Evolutionary conservation across 2,329 filamentous ascomycete genomes (phyloP).

Genomic region (Ophiocordyceps camponoti-rufipedis): DNA sequence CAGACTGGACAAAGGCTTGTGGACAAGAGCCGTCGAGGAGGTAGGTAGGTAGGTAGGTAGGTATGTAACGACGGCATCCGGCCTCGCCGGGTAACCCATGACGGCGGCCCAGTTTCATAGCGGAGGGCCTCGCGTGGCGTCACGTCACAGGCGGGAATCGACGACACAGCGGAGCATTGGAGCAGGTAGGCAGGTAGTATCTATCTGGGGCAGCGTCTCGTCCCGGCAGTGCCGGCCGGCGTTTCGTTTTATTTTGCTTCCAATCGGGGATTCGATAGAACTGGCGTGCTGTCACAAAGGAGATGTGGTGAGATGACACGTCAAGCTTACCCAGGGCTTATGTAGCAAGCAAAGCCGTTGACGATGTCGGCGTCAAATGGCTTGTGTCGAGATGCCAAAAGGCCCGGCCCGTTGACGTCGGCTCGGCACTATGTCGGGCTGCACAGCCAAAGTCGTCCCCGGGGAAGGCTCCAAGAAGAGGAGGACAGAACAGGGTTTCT

Average conservation of each 20-base stretch:
- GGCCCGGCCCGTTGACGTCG: not conserved
- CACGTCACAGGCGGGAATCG: not conserved
- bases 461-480: not conserved
- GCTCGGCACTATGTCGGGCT: not conserved
- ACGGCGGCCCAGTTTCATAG: not conserved
- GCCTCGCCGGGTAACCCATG: not conserved
- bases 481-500: not conserved
- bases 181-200: not conserved
- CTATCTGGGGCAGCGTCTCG: too few relatives aligned
- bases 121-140: not conserved
- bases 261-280: conserved; percentile 1
- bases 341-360: not conserved
- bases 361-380: not conserved
- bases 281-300: conserved; percentile 2
- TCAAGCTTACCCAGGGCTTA: conserved; percentile 2
- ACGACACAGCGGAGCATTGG: not conserved
- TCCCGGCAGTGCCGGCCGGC: too few relatives aligned
- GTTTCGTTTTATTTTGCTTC: too few relatives aligned
- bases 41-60: too few relatives aligned
- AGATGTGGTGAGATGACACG: conserved; percentile 4
- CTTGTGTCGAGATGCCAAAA: not conserved
- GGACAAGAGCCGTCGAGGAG: not conserved
- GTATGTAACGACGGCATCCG: not conserved
- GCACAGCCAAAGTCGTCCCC: too few relatives aligned
- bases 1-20: not conserved